phyloP scores from a whole-genome alignment of 2,329 filamentous ascomycete species.

The Moelleriella libera region DNA sequence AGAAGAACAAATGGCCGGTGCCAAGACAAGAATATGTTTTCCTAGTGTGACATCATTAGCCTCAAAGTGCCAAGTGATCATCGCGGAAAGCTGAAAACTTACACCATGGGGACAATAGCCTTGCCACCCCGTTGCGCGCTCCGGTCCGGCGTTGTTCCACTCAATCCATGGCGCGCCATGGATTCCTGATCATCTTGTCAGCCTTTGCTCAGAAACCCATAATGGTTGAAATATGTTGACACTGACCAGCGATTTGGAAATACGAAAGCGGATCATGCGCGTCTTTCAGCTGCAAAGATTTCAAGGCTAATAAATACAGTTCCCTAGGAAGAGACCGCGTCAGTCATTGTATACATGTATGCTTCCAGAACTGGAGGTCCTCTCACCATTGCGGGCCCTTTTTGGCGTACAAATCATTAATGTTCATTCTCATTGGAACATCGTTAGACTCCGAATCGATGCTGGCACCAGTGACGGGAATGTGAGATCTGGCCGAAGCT shows the following conservation, averaged over 20 bases:
- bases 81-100: conserved; percentile 3
- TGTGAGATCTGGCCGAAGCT: conserved; percentile 10
- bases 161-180: conserved; percentile 27
- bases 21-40: conserved; percentile 37
- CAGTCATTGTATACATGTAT: not conserved
- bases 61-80: not conserved
- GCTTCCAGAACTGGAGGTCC: not conserved
- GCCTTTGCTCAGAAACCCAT: not conserved
- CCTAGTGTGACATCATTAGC: conserved; percentile 16
- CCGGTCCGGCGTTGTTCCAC: conserved; percentile 25
- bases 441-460: conserved; percentile 15
- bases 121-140: conserved; percentile 14
- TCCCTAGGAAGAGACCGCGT: conserved; percentile 20
- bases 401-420: conserved; percentile 28
- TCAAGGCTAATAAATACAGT: conserved; percentile 32
- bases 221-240: not conserved
- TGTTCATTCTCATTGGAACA: conserved; percentile 29
- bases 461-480: conserved; percentile 22
- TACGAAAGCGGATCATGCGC: conserved; percentile 30
- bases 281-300: conserved; percentile 24
- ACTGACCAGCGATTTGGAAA: conserved; percentile 33
- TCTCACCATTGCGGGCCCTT: conserved; percentile 30
- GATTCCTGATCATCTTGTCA: conserved; percentile 15
- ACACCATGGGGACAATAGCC: conserved; percentile 35
- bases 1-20: conserved; percentile 41